These are phyloP conservation scores for Yamadazyma buinensis DNA, from an alignment of 1,139 yeast genomes.

Conservation along the genomic window DNA sequence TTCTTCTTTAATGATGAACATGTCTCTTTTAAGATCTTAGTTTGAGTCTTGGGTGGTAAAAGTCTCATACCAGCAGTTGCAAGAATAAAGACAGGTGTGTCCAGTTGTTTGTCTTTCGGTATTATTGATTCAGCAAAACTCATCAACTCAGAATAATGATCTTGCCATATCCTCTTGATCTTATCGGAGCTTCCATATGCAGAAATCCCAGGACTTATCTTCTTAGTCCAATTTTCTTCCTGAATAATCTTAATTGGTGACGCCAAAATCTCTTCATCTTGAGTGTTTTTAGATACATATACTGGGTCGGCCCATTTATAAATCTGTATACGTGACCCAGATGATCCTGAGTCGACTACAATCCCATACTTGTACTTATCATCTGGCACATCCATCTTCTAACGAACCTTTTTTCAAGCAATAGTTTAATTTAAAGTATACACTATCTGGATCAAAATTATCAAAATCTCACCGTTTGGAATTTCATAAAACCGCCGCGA, in stretches of 20 bases:
- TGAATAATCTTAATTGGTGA: slow-evolving; percentile 65
- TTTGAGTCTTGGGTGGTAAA: slow-evolving; percentile 44
- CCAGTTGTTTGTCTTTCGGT: slow-evolving; percentile 47
- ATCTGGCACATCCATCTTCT: slow-evolving; percentile 15
- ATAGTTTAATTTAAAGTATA: too few species aligned
- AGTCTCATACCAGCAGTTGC: slow-evolving; percentile 86
- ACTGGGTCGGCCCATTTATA: slow-evolving; percentile 61
- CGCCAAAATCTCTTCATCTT: slow-evolving; percentile 24
- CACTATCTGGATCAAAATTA: too few species aligned
- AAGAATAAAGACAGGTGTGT: slow-evolving; percentile 68
- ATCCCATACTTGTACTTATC: slow-evolving; percentile 51
- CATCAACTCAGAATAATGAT: slow-evolving; percentile 55
- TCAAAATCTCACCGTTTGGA: too few species aligned
- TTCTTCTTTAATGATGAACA: slow-evolving; percentile 48
- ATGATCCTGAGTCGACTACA: slow-evolving; percentile 78
- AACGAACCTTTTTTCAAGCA: not conserved
- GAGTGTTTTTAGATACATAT: slow-evolving; percentile 16
- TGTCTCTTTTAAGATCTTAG: slow-evolving; percentile 45
- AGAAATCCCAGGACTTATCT: slow-evolving; percentile 70
- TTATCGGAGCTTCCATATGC: slow-evolving; percentile 40
- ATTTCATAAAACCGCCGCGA: too few species aligned
- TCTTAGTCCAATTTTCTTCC: slow-evolving; percentile 56
- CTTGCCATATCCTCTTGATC: slow-evolving; percentile 51
- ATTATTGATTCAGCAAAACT: slow-evolving; percentile 56
- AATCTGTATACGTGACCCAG: slow-evolving; percentile 72